Evolutionary conservation across 2,329 filamentous ascomycete species (phyloP).

Genomic region (Claviceps capensis): DNA sequence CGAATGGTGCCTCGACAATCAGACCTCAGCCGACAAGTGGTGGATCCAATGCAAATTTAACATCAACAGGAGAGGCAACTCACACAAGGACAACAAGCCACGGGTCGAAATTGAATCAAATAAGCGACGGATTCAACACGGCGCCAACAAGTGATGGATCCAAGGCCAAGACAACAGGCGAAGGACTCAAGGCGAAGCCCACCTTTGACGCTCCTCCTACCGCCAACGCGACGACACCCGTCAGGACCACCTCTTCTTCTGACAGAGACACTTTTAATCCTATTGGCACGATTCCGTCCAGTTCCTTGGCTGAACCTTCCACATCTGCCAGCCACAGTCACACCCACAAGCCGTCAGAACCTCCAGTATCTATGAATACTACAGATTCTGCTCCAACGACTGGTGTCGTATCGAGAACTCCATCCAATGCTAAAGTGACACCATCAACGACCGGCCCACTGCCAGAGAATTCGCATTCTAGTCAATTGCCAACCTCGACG

Average conservation of each 20-base stretch:
- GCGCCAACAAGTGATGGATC: background rate
- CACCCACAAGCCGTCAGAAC: background rate
- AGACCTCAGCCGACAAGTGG: background rate
- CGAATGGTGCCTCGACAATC: background rate
- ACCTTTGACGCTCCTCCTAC: background rate
- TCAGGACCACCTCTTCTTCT: background rate
- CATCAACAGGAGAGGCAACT: background rate
- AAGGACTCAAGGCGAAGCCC: background rate
- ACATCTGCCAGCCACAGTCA: constrained; percentile 7
- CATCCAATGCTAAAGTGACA: background rate
- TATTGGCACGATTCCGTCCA: constrained; percentile 11
- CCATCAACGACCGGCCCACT: background rate
- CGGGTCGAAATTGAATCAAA: background rate
- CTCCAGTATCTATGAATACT: background rate
- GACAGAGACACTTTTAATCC: constrained; percentile 12
- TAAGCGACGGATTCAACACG: background rate
- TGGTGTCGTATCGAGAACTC: background rate
- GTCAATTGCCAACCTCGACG: background rate
- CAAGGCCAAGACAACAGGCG: background rate
- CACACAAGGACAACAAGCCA: background rate
- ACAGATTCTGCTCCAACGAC: background rate
- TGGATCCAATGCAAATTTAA: background rate
- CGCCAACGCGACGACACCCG: constrained; percentile 1
- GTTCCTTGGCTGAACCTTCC: constrained; percentile 7
- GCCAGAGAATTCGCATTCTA: background rate